These are phyloP conservation scores for Gillenia trifoliata DNA, from an alignment of 306 rosid species.

Conservation along the genomic window DNA sequence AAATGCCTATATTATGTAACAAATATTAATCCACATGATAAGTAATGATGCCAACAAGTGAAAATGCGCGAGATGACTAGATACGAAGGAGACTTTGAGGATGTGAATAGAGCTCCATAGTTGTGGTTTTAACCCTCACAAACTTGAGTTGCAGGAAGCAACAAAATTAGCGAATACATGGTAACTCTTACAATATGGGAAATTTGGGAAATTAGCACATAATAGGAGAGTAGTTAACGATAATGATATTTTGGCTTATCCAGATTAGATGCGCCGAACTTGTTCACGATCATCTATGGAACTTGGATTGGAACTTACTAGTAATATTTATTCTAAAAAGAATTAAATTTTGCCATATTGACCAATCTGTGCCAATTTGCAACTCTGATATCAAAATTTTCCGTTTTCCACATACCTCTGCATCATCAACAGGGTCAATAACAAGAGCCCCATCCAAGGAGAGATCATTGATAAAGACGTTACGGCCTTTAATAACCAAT, in stretches of 20 bases:
- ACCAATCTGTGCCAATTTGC: background rate
- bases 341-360: background rate
- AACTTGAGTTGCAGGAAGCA: background rate
- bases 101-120: background rate
- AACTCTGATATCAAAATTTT: background rate
- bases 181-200: background rate
- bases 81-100: background rate
- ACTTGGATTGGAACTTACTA: too few species aligned
- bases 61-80: background rate
- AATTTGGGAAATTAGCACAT: background rate
- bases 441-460: constrained; percentile 83
- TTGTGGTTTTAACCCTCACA: background rate
- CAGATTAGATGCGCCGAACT: background rate
- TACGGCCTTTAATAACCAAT: constrained; percentile 63
- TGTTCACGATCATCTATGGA: background rate
- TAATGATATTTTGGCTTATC: background rate
- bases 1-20: background rate
- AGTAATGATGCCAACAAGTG: background rate
- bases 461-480: constrained; percentile 53
- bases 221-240: background rate
- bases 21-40: background rate
- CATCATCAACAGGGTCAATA: constrained; percentile 52
- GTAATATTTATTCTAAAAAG: background rate
- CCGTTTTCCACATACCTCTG: constrained; percentile 51
- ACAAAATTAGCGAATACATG: background rate